Conservation (phyloP, 2,329 filamentous ascomycete genomes). For the Fusarium paranaense region DNA sequence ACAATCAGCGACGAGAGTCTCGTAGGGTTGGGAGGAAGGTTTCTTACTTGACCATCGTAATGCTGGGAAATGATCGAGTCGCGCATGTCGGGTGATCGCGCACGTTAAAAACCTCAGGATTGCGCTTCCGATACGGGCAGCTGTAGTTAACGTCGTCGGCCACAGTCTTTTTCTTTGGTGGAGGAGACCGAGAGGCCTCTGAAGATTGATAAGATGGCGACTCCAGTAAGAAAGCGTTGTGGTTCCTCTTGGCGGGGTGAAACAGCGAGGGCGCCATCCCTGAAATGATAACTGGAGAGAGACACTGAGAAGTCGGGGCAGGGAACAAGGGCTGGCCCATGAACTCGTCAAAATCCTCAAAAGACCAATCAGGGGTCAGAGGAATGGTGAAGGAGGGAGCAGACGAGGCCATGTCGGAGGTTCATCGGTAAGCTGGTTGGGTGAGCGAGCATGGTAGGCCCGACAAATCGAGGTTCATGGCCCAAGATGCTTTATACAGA, state of each 20-base stretch:
- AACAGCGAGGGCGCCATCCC: not conserved
- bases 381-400: not conserved
- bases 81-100: conserved; percentile 3
- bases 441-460: not conserved
- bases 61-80: not conserved
- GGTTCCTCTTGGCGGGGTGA: not conserved
- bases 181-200: not conserved
- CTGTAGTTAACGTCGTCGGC: not conserved
- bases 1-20: not conserved
- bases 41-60: conserved; percentile 2
- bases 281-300: not conserved
- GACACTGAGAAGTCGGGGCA: not conserved
- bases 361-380: not conserved
- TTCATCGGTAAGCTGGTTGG: not conserved
- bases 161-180: not conserved
- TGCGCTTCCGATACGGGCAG: conserved; percentile 4
- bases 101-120: not conserved
- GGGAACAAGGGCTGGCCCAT: not conserved
- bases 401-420: not conserved
- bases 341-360: not conserved
- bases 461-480: not conserved
- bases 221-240: not conserved
- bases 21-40: not conserved
- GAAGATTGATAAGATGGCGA: not conserved
- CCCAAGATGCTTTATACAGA: not conserved